Conservation (phyloP, 768 basidiomycete species). For the Suillus cothurnatus region DNA sequence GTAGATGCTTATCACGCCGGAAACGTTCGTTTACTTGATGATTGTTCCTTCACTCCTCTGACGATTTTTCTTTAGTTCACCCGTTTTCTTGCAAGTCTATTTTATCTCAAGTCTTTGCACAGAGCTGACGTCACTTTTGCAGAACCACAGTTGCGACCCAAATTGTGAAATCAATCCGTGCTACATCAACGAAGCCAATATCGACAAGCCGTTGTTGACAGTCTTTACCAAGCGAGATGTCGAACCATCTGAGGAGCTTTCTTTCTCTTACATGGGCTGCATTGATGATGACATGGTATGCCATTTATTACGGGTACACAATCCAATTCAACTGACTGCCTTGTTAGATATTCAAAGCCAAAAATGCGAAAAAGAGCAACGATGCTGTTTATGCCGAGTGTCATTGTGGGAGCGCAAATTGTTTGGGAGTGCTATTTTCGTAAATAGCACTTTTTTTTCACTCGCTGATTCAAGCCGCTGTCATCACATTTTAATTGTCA, state of each 20-base stretch:
- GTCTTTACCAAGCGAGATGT: constrained; percentile 71
- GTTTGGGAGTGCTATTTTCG: constrained; percentile 43
- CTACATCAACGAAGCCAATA: constrained; percentile 77
- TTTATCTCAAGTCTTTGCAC: background rate
- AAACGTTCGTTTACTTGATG: constrained; percentile 55
- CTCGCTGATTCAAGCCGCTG: background rate
- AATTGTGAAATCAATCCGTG: constrained; percentile 74
- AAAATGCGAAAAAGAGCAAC: constrained; percentile 18
- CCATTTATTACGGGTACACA: background rate
- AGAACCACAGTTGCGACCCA: constrained; percentile 94
- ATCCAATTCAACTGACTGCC: constrained; percentile 7
- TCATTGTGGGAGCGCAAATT: constrained; percentile 53
- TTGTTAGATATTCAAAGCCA: background rate
- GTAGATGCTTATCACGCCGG: constrained; percentile 91
- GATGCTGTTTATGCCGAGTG: constrained; percentile 53
- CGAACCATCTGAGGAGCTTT: constrained; percentile 67
- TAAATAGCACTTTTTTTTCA: constrained; percentile 15
- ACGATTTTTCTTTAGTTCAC: constrained; percentile 63
- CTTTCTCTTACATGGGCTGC: constrained; percentile 75
- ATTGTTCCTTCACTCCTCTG: background rate
- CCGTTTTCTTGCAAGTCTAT: constrained; percentile 71
- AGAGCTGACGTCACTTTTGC: background rate
- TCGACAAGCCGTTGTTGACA: constrained; percentile 67
- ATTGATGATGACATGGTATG: constrained; percentile 36
- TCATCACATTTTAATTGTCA: background rate